A percentile compares a stretch with the other conserved stretches of the same genome.
These are phyloP conservation scores for Phtheirospermum japonicum DNA, from an alignment of 257 asterid species.

Conservation along the genomic window DNA sequence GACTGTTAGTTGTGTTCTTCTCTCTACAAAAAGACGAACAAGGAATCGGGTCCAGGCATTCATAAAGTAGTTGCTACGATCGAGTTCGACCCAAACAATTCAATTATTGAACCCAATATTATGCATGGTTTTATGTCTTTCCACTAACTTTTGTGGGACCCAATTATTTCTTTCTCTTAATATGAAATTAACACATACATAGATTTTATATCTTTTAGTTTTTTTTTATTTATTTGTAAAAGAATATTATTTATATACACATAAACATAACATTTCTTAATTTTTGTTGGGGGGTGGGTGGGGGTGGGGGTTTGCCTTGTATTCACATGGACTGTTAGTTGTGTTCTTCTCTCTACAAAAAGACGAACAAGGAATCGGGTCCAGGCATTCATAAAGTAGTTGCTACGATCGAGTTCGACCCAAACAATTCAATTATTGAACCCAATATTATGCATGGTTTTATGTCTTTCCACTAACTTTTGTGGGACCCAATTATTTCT, in stretches of 20 bases:
- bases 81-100: constrained; percentile 12
- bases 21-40: constrained; percentile 21
- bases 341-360: constrained; percentile 17
- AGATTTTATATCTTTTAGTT: too few relatives aligned
- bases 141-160: too few relatives aligned
- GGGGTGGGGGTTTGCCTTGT: neutral
- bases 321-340: constrained; percentile 30
- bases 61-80: neutral
- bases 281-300: constrained; percentile 16
- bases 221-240: too few relatives aligned
- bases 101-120: constrained; percentile 28
- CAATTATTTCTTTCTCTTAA: neutral
- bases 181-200: too few relatives aligned
- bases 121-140: neutral
- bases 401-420: neutral
- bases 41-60: constrained; percentile 25
- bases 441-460: neutral
- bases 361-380: constrained; percentile 26
- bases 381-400: constrained; percentile 8
- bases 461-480: too few relatives aligned
- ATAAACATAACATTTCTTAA: too few relatives aligned
- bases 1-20: constrained; percentile 22
- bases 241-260: too few relatives aligned
- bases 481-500: neutral
- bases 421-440: constrained; percentile 31